These are phyloP conservation scores for Prunus mume DNA, from an alignment of 306 rosid genomes.

Conservation along the genomic window DNA sequence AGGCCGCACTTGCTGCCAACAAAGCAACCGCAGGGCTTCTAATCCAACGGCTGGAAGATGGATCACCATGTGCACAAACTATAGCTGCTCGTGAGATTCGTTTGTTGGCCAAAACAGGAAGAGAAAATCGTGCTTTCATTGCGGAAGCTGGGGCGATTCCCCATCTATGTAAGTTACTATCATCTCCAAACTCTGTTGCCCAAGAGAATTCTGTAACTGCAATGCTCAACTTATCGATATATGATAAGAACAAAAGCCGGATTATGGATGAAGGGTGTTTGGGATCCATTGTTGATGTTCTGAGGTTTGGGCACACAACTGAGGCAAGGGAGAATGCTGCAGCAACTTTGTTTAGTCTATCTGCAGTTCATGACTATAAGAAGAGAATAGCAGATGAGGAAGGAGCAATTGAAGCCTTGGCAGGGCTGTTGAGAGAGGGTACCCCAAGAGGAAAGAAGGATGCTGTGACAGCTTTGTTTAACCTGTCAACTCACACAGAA, in stretches of 20 bases:
- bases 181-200: slow-evolving; percentile 61
- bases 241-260: slow-evolving; percentile 76
- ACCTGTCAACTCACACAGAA: slow-evolving; percentile 79
- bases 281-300: slow-evolving; percentile 63
- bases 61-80: slow-evolving; percentile 54
- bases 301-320: slow-evolving; percentile 78
- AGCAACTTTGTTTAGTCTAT: slow-evolving; percentile 91
- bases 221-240: slow-evolving; percentile 84
- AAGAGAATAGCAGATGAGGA: slow-evolving; percentile 74
- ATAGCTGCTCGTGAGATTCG: slow-evolving; percentile 91
- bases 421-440: slow-evolving; percentile 67
- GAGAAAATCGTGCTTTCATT: slow-evolving; percentile 77
- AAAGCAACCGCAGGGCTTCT: slow-evolving; percentile 66
- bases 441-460: slow-evolving; percentile 91
- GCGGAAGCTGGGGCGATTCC: slow-evolving; percentile 98
- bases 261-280: slow-evolving; percentile 89
- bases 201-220: slow-evolving; percentile 97
- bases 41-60: slow-evolving; percentile 67
- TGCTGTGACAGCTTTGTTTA: slow-evolving; percentile 87
- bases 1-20: slow-evolving; percentile 74
- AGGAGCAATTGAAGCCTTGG: slow-evolving; percentile 76
- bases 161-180: slow-evolving; percentile 58
- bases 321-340: slow-evolving; percentile 97
- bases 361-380: slow-evolving; percentile 86
- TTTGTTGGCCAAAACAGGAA: slow-evolving; percentile 82